A percentile compares a stretch with the other conserved stretches of the same genome.
Conservation (phyloP, 192 early-diverging fungal species). For the Coemansia sp. region DNA sequence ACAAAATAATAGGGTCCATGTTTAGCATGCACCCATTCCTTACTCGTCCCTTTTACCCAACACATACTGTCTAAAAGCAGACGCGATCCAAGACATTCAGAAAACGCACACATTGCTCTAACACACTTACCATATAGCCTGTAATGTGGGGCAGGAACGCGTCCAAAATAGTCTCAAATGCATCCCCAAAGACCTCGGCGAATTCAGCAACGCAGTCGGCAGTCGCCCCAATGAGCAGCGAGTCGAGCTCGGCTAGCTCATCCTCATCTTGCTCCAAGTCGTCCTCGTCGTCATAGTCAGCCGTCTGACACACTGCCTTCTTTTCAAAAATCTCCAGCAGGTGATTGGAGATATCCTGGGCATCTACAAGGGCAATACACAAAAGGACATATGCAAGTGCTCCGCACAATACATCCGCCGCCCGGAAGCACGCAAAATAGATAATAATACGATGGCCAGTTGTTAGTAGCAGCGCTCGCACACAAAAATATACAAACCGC, state of each 20-base stretch:
- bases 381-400: conserved; percentile 2
- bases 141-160: conserved; percentile 79
- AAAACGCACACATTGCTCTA: conserved; percentile 5
- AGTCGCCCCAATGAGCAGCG: conserved; percentile 74
- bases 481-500: conserved; percentile 1
- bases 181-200: conserved; percentile 70
- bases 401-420: not conserved
- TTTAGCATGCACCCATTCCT: not conserved
- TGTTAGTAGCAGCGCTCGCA: not conserved
- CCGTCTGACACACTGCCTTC: conserved; percentile 68
- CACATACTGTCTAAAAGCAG: not conserved
- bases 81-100: not conserved
- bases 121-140: conserved; percentile 67
- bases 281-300: conserved; percentile 59
- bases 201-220: conserved; percentile 82
- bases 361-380: conserved; percentile 32
- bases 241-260: conserved; percentile 83
- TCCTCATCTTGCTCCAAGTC: conserved; percentile 73
- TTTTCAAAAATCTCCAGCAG: conserved; percentile 69
- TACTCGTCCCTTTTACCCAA: not conserved
- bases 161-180: conserved; percentile 74
- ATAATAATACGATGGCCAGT: not conserved
- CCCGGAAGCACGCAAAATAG: not conserved
- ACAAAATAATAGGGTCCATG: not conserved
- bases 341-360: conserved; percentile 32